Percentiles rank a stretch among this genome's conserved stretches.
phyloP scores from a whole-genome alignment of 2,329 filamentous ascomycete genomes.

The Ophiobolus disseminans region DNA sequence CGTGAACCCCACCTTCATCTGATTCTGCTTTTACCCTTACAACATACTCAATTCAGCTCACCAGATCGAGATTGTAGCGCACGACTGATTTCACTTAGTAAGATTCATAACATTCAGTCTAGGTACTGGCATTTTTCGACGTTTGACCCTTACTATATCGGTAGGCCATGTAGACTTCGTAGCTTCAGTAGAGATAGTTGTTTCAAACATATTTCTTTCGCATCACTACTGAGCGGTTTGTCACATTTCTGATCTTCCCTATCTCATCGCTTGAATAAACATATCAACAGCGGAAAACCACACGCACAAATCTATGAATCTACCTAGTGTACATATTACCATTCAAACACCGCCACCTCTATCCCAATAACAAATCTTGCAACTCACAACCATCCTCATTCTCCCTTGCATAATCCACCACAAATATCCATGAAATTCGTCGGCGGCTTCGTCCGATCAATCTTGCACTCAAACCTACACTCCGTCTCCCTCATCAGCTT shows the following conservation, averaged over 20 bases:
- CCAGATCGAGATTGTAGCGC: background rate
- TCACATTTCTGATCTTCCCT: slow-evolving; percentile 15
- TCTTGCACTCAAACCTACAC: slow-evolving; percentile 6
- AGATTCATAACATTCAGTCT: slow-evolving; percentile 15
- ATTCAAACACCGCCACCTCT: no score
- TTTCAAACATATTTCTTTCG: slow-evolving; percentile 24
- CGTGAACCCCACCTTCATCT: slow-evolving; percentile 17
- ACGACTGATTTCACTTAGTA: slow-evolving; percentile 8
- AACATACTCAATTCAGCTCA: no score
- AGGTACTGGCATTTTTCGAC: slow-evolving; percentile 23
- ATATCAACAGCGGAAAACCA: no score
- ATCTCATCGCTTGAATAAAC: no score
- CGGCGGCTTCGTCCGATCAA: slow-evolving; percentile 7
- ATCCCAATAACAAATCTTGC: no score
- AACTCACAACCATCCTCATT: no score
- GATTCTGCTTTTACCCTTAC: no score
- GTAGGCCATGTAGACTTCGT: slow-evolving; percentile 20
- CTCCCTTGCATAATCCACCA: no score
- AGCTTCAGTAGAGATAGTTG: slow-evolving; percentile 14
- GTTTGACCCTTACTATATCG: slow-evolving; percentile 14
- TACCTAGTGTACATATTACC: no score
- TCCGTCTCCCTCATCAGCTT: background rate
- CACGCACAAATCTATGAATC: slow-evolving; percentile 3
- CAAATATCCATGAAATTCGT: background rate
- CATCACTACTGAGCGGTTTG: slow-evolving; percentile 9